Base-by-base conservation (phyloP, 345 rosid species). In the Ailanthus altissimus region DNA sequence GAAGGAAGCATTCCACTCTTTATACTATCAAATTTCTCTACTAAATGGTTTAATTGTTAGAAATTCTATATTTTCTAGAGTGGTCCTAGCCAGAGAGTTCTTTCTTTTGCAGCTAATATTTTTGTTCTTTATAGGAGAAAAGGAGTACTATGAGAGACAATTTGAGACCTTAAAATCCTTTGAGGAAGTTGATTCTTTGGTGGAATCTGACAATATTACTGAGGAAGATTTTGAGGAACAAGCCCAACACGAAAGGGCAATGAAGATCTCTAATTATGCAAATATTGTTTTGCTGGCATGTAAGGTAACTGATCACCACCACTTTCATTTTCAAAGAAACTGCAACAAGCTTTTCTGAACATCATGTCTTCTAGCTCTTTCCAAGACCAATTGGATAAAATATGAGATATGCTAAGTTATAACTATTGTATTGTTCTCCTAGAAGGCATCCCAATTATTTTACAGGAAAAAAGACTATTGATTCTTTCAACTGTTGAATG, bases 181-280 rank as follows among this genome's bases (percentile, higher is more conserved):
- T 47, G 92, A 90, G 78, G 97, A 90, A 74, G 97, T 89, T 57
- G 98, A 94, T 77, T 58, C 81, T 61, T 45, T 88, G 60, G 69
- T 83, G 67, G 70, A 50, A n/a, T 71, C 83, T 0, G 81, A 78
- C 61, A 1, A 13, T 8, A 3, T 54, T 5, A 82, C 67, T 25
- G 92, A 79, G 10, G 89, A 86, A 32, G 65, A 67, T 13, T 73
- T 26, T 3, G 79, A 74, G 59, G 97, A 88, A 64, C 86, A 83
- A 77, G 77, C 18, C 25, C 81, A 88, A 75, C 88, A 87, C 13
- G 98, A 94, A 58, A 72, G 78, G 72, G 97, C 97, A 8, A 94
- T 94, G 97, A 87, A 70, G 81, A 83, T 94, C 67, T 94, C 97
- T 0, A 94, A 94, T 64, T 89, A 77, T 78, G 93, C 97, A 10